These are phyloP conservation scores for Lentinula sp. DNA, from an alignment of 768 basidiomycete genomes.

Conservation along the genomic window DNA sequence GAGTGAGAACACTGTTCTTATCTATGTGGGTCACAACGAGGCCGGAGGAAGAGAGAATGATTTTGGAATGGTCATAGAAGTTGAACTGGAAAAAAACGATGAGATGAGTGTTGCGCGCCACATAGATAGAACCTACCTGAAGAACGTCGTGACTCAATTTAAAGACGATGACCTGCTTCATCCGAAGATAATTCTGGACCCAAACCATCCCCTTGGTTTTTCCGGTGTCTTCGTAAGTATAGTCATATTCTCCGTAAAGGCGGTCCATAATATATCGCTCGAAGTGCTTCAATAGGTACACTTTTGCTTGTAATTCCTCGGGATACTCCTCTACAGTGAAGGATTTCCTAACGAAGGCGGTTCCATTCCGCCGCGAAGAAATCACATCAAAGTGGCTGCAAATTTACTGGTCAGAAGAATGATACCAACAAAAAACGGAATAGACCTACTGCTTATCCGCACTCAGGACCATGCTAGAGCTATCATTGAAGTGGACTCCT, in stretches of 20 bases:
- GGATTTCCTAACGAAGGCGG: slow-evolving; percentile 66
- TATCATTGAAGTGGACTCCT: slow-evolving; percentile 96
- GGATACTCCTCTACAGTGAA: slow-evolving; percentile 68
- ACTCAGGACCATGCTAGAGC: slow-evolving; percentile 77
- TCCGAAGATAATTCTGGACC: slow-evolving; percentile 90
- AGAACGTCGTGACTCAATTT: slow-evolving; percentile 91
- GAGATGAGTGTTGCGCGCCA: slow-evolving; percentile 5
- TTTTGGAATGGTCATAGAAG: slow-evolving; percentile 96
- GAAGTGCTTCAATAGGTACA: slow-evolving; percentile 90
- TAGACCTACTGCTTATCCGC: slow-evolving; percentile 78
- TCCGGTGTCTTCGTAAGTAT: slow-evolving; percentile 65
- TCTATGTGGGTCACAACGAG: slow-evolving; percentile 84
- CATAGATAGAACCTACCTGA: slow-evolving; percentile 56
- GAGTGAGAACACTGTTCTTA: slow-evolving; percentile 75
- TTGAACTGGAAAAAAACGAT: slow-evolving; percentile 66
- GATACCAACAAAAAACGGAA: neutral
- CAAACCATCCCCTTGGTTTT: slow-evolving; percentile 87
- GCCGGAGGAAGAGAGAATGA: slow-evolving; percentile 81
- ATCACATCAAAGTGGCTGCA: slow-evolving; percentile 87
- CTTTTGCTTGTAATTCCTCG: slow-evolving; percentile 81
- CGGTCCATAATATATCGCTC: slow-evolving; percentile 92
- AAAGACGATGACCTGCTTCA: slow-evolving; percentile 97
- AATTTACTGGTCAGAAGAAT: slow-evolving; percentile 3
- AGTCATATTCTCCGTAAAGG: slow-evolving; percentile 79
- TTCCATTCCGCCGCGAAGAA: slow-evolving; percentile 57